Base-by-base conservation (phyloP, 2,329 filamentous ascomycete genomes). In the Claviceps maximensis region DNA sequence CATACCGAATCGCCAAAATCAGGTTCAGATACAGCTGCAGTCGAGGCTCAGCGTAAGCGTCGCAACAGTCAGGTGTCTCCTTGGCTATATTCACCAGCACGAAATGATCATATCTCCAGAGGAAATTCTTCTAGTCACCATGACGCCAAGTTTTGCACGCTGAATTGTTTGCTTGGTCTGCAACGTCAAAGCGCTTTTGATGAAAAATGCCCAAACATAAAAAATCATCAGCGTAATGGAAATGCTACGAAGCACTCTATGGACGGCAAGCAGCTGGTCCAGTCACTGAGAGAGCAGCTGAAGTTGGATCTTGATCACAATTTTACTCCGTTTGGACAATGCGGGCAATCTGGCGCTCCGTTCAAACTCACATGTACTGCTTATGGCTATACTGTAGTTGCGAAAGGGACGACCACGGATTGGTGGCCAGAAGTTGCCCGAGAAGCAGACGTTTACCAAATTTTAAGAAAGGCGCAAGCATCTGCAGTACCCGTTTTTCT, bases 311-410 rank as follows among this genome's bases (percentile, higher is more conserved):
- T 55, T 5, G 53, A 55, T 27, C 21, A 13, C 0, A 50, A 50
- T 17, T 52, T 46, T 29, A 52, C 50, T 8, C 53, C 53, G 6
- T 49, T 55, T 25, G 53, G 46, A 21, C 6, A 7, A 21, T 52
- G 38, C 42, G 53, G 53, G 17, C 4, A 13, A 42, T 46, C 23
- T 23, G 53, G 46, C 33, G 53, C 47, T 19, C 53, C 53, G 3
- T 55, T 55, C 21, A 55, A 52, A 23, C 21, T 55, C 1, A 55
- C 53, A 17, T 33, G 1, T n/a, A 40, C 40, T 19, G 21, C 47
- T 17, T 42, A 55, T 15, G 53, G 53, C 17, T 55, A 55, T 15
- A 55, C 50, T 17, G 40, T 55, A 2, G 47, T 55, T 9, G 53
- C 50, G 4, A 55, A 55, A 48, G 53, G 53, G 4, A 54, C 49